Percentiles rank a stretch among this genome's conserved stretches.
These are phyloP conservation scores for Penicillium sp. DNA, from an alignment of 2,329 filamentous ascomycete species.

Conservation along the genomic window DNA sequence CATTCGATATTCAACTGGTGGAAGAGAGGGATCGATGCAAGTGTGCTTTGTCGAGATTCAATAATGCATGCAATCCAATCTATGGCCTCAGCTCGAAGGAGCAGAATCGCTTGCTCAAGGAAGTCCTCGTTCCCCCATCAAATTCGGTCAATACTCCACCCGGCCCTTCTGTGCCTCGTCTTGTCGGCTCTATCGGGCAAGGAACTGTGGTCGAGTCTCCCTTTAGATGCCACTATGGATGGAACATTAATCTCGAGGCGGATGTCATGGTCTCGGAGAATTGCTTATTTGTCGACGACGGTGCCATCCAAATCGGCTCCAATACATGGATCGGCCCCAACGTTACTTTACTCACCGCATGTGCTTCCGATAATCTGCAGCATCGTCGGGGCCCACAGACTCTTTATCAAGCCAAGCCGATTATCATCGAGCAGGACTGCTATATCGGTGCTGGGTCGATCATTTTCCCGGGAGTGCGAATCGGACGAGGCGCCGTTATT, in stretches of 20 bases:
- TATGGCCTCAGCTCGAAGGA: slow-evolving; percentile 62
- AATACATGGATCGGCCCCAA: slow-evolving; percentile 70
- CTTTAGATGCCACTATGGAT: slow-evolving; percentile 92
- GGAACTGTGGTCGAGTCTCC: slow-evolving; percentile 79
- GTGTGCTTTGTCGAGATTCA: slow-evolving; percentile 79
- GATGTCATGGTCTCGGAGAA: slow-evolving; percentile 79
- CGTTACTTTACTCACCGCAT: slow-evolving; percentile 79
- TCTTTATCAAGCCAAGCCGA: slow-evolving; percentile 65
- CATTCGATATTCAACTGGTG: slow-evolving; percentile 73
- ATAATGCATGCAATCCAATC: slow-evolving; percentile 74
- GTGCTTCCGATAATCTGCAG: slow-evolving; percentile 69
- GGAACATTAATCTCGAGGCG: slow-evolving; percentile 85
- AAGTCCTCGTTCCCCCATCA: slow-evolving; percentile 37
- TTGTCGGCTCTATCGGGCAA: slow-evolving; percentile 64
- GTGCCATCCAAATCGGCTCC: slow-evolving; percentile 75
- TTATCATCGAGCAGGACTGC: slow-evolving; percentile 73
- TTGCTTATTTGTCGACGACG: slow-evolving; percentile 85
- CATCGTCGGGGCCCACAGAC: slow-evolving; percentile 71
- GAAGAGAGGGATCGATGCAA: slow-evolving; percentile 83
- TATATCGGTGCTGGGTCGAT: slow-evolving; percentile 63
- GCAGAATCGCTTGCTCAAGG: slow-evolving; percentile 39
- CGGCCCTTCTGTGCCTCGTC: slow-evolving; percentile 54
- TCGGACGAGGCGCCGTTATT: slow-evolving; percentile 44
- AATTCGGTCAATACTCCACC: slow-evolving; percentile 48
- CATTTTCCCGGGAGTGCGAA: slow-evolving; percentile 51